Conservation (phyloP, 495 filamentous ascomycete genomes). For the Penicillium malachiteum region DNA sequence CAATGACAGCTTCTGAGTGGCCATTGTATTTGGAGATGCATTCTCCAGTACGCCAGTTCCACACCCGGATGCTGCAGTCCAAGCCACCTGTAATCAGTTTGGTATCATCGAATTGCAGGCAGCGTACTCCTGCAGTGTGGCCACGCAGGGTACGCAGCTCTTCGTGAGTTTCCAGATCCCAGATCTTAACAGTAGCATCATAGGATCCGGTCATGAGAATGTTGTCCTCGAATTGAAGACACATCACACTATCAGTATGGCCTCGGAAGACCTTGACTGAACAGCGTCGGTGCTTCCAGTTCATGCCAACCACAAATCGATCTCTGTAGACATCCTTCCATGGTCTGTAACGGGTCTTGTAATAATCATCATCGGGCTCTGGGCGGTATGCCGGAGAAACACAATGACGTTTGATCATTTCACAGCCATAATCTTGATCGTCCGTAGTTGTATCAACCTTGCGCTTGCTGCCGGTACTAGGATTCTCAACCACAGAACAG, state of each 20-base stretch:
- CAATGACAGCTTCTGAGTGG: constrained; percentile 78
- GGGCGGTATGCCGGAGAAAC: constrained; percentile 27
- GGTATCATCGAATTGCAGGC: constrained; percentile 88
- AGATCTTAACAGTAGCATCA: constrained; percentile 91
- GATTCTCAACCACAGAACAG: constrained; percentile 19
- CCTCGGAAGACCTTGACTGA: constrained; percentile 78
- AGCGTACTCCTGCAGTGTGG: constrained; percentile 78
- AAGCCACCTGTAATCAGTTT: constrained; percentile 84
- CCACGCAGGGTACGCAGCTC: constrained; percentile 79
- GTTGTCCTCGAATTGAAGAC: constrained; percentile 91
- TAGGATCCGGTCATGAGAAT: constrained; percentile 94
- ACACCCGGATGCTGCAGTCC: constrained; percentile 80
- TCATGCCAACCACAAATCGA: constrained; percentile 84
- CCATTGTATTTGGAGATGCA: constrained; percentile 77
- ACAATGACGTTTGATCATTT: constrained; percentile 39
- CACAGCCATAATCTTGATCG: constrained; percentile 24
- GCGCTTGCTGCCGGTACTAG: constrained; percentile 36
- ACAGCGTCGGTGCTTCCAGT: constrained; percentile 94
- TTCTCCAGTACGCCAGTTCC: constrained; percentile 94
- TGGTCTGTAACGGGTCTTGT: constrained; percentile 57
- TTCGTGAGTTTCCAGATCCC: constrained; percentile 87
- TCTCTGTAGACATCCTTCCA: constrained; percentile 95
- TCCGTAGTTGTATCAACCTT: constrained; percentile 25
- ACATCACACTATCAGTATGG: constrained; percentile 93
- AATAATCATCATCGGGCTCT: constrained; percentile 39